Evolutionary conservation across 768 basidiomycete genomes (phyloP).

Genomic region (Exidia glandulosa): DNA sequence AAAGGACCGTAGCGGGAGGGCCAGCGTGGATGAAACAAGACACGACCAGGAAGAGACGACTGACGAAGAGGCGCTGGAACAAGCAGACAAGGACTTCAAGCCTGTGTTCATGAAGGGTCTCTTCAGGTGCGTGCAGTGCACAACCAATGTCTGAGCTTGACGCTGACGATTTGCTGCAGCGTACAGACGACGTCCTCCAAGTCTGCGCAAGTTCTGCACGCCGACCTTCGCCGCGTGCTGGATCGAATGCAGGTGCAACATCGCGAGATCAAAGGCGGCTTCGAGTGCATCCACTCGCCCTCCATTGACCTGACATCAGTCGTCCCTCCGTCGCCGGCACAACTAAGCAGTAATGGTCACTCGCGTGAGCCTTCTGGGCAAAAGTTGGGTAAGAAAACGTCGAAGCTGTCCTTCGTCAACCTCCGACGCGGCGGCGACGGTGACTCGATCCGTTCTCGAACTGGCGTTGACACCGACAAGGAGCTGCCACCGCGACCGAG

Average conservation of each 20-base stretch:
- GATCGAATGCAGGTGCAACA: conserved; percentile 95
- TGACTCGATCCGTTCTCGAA: conserved; percentile 67
- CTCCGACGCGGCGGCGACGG: conserved; percentile 45
- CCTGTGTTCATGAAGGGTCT: conserved; percentile 92
- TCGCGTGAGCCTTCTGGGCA: background rate
- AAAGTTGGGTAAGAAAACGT: conserved; percentile 53
- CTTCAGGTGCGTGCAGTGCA: conserved; percentile 54
- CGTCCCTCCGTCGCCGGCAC: background rate
- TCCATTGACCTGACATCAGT: conserved; percentile 85
- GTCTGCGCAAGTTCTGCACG: conserved; percentile 63
- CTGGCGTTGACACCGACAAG: conserved; percentile 20
- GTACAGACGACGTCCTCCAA: conserved; percentile 96
- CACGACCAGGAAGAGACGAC: conserved; percentile 17
- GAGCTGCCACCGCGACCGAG: background rate
- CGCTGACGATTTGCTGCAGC: conserved; percentile 26
- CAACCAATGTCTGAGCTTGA: conserved; percentile 2
- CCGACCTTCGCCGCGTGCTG: conserved; percentile 76
- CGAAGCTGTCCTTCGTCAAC: conserved; percentile 67
- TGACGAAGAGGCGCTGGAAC: conserved; percentile 13
- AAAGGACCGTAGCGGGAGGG: background rate
- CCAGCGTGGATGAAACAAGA: conserved; percentile 9
- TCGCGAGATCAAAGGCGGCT: conserved; percentile 79
- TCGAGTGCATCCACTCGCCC: conserved; percentile 92
- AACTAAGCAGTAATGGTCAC: background rate
- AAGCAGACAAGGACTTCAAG: conserved; percentile 70